Base-by-base conservation (phyloP, 352 stramenopile species). In the Globisporangium iwayamae region DNA sequence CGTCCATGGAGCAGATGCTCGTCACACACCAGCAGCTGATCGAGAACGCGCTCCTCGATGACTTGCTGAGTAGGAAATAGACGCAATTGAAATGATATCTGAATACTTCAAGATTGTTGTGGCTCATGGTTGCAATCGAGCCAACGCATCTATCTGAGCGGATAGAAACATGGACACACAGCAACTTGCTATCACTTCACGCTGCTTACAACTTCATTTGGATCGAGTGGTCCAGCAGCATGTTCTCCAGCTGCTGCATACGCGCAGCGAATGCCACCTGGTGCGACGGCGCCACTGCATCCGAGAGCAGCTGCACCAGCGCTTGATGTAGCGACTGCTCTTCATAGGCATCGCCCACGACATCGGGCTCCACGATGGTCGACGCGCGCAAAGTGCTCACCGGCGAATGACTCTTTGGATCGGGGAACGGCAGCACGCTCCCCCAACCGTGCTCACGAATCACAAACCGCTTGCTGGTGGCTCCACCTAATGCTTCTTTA, bases 1-100 rank as follows among this genome's bases (percentile, higher is more conserved):
- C 60, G 45, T 48, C 38, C 7, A 25, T 60, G 38, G 50, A 66
- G 28, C 50, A 66, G 34, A 18, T 66, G 18, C n/a, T 66, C 16
- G 28, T 54, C 10, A 20, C 50, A 0, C 60, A 66, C 1, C 38
- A 58, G 39, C 60, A 66, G 20, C 28, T 66, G 0, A 45, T 66
- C 13, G 60, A 66, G 60, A 66, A 66, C 30, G 52, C 52, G 25
- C 51, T 66, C 10, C 38, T 66, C 7, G 60, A 66, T 30, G 50
- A 59, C 18, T 59, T 28, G 4, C 50, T 66, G 36, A 52, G 46
- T 13, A 52, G 38, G 9, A 63, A 56, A 34, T 56, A 43, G 20
- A n/a, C 11, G 39, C 8, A 25, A 51, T 51, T 28, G 25, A 28
- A 28, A 28, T 28, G 25, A 28, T 28, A 28, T 28, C 1, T 28